Evolutionary conservation across 2,329 filamentous ascomycete genomes (phyloP).

Genomic region (Colletotrichum truncatum): DNA sequence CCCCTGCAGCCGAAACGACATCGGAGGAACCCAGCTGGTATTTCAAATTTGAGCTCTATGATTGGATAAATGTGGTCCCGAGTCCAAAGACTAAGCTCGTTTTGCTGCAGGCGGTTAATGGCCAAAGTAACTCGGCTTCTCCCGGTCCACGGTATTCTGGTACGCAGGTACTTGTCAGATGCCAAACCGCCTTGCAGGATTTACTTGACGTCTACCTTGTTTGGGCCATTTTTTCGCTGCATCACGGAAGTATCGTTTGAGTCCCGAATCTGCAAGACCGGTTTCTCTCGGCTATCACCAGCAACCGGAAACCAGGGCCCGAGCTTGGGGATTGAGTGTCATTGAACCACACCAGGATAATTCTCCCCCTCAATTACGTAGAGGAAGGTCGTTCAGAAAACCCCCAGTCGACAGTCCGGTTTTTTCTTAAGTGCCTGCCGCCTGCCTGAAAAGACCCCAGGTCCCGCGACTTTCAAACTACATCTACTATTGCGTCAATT

Average conservation of each 20-base stretch:
- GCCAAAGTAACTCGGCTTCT: conserved; percentile 12
- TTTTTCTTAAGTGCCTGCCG: conserved; percentile 12
- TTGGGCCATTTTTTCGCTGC: accelerated
- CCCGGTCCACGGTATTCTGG: background rate
- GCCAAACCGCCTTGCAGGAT: conserved; percentile 5
- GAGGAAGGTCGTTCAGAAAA: background rate
- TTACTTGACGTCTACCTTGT: background rate
- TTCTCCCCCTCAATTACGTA: conserved; percentile 20
- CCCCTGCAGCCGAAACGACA: conserved; percentile 21
- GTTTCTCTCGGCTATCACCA: conserved; percentile 33
- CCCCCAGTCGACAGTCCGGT: background rate
- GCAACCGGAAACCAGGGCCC: conserved; percentile 19
- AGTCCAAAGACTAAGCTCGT: conserved; percentile 3
- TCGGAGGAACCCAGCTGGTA: conserved; percentile 1
- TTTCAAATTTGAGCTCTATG: conserved; percentile 24
- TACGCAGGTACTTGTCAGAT: conserved; percentile 29
- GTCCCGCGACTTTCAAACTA: background rate
- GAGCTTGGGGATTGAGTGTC: conserved; percentile 14
- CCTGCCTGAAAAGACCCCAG: background rate
- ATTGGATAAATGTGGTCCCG: background rate
- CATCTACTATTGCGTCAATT: background rate
- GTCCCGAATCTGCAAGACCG: conserved; percentile 4
- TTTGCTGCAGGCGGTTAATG: background rate
- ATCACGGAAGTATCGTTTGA: background rate
- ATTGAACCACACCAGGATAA: background rate